These are phyloP conservation scores for Hordeum vulgare DNA, from an alignment of 176 grass and related monocot species.

Conservation along the genomic window DNA sequence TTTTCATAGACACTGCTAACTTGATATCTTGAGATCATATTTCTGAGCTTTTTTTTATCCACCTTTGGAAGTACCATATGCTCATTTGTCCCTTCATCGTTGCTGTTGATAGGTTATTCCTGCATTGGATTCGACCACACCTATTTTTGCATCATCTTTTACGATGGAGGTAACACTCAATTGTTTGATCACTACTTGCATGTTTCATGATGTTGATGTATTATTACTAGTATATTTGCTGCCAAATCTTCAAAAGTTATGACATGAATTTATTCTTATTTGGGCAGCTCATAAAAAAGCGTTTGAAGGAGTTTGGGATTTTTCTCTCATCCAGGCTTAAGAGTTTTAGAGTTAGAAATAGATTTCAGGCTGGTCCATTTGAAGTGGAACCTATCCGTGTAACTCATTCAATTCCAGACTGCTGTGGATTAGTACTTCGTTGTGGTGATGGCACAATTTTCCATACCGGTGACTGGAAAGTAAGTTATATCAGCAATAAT, in stretches of 20 bases:
- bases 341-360: slow-evolving; percentile 75
- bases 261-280: slow-evolving; percentile 27
- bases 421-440: slow-evolving; percentile 89
- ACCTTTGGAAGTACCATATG: neutral
- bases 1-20: neutral
- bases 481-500: slow-evolving; percentile 29
- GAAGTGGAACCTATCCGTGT: slow-evolving; percentile 96
- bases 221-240: neutral
- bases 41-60: slow-evolving; percentile 12
- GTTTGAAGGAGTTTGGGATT: slow-evolving; percentile 97
- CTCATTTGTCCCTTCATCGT: slow-evolving; percentile 23
- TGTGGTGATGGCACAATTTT: slow-evolving; percentile 95
- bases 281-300: slow-evolving; percentile 89
- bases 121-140: slow-evolving; percentile 83
- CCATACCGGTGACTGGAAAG: slow-evolving; percentile 99
- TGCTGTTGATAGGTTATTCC: slow-evolving; percentile 75
- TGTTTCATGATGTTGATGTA: slow-evolving; percentile 13
- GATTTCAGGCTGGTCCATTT: slow-evolving; percentile 92
- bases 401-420: slow-evolving; percentile 99
- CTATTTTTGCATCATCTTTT: slow-evolving; percentile 94
- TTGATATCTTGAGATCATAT: neutral
- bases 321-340: slow-evolving; percentile 83
- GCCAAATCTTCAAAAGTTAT: slow-evolving; percentile 12
- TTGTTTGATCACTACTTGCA: neutral
- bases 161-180: slow-evolving; percentile 72